These are phyloP conservation scores for Tripterygium wilfordii DNA, from an alignment of 177 flowering plant genomes.

Conservation along the genomic window DNA sequence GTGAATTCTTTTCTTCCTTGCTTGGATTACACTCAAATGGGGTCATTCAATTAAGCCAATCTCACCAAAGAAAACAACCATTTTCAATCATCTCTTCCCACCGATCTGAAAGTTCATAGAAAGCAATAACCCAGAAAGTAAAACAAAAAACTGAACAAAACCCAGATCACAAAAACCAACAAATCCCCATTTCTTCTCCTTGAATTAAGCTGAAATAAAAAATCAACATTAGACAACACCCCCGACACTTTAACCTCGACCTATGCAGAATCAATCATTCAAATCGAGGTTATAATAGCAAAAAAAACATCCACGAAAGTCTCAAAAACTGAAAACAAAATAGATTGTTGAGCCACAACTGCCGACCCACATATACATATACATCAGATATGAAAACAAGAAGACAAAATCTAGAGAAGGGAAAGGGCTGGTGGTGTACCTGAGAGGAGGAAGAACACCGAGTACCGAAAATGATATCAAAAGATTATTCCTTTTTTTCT, in stretches of 20 bases:
- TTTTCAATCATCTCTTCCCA: not conserved
- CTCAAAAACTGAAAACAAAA: too few species aligned
- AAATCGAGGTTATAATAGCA: too few species aligned
- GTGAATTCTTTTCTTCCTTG: slow-evolving; percentile 1
- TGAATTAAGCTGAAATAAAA: too few species aligned
- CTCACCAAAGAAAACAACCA: not conserved
- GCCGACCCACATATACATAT: not conserved
- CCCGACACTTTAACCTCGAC: too few species aligned
- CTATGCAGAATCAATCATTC: too few species aligned
- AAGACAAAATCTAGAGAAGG: not conserved
- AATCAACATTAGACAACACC: too few species aligned
- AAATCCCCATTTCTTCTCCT: not conserved
- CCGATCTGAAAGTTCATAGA: slow-evolving; percentile 2
- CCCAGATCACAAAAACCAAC: slow-evolving; percentile 10
- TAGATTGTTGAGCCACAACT: too few species aligned
- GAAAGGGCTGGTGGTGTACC: not conserved
- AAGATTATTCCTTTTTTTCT: not conserved
- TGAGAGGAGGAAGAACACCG: slow-evolving; percentile 5
- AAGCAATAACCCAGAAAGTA: not conserved
- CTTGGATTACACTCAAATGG: slow-evolving; percentile 8
- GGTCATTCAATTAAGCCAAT: slow-evolving; percentile 4
- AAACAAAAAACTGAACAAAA: slow-evolving; percentile 4
- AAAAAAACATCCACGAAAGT: too few species aligned
- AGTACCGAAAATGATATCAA: not conserved
- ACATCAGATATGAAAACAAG: not conserved